phyloP scores from a whole-genome alignment of 2,329 filamentous ascomycete genomes.

The Ceratocystis harringtonii region DNA sequence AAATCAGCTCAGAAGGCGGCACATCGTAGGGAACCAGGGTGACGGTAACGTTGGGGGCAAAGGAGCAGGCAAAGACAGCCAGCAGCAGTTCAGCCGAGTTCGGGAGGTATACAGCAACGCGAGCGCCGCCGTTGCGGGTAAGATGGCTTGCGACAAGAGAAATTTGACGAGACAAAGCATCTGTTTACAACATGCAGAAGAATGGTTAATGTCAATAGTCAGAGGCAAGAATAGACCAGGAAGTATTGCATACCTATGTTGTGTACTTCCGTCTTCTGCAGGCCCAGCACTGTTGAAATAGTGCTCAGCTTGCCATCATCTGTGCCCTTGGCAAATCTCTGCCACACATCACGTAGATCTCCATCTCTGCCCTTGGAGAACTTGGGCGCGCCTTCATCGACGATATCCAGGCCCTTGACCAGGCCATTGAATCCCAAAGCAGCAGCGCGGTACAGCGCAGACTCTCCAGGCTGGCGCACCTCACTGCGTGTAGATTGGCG shows the following conservation, averaged over 20 bases:
- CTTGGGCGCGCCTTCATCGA: conserved; percentile 62
- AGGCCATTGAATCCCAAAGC: conserved; percentile 75
- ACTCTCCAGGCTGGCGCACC: conserved; percentile 72
- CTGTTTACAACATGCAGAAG: conserved; percentile 24
- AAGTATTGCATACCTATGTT: conserved; percentile 34
- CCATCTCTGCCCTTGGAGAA: conserved; percentile 76
- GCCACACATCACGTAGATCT: conserved; percentile 85
- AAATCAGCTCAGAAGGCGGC: conserved; percentile 49
- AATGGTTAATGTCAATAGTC: not conserved
- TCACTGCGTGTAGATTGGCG: conserved; percentile 66
- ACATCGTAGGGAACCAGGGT: conserved; percentile 75
- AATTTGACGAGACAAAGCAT: conserved; percentile 70
- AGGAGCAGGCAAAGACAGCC: conserved; percentile 73
- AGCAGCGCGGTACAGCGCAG: conserved; percentile 71
- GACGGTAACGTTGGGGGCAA: conserved; percentile 66
- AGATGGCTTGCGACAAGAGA: conserved; percentile 70
- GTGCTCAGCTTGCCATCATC: conserved; percentile 54
- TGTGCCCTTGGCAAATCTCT: conserved; percentile 48
- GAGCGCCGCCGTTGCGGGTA: conserved; percentile 53
- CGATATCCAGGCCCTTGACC: conserved; percentile 64
- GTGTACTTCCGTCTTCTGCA: conserved; percentile 59
- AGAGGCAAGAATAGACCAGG: not conserved
- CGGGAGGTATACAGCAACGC: conserved; percentile 77
- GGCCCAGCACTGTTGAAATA: conserved; percentile 66
- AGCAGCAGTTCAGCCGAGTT: conserved; percentile 83